Conservation (phyloP, 805 yeast species). For the Saturnispora quitensis region DNA sequence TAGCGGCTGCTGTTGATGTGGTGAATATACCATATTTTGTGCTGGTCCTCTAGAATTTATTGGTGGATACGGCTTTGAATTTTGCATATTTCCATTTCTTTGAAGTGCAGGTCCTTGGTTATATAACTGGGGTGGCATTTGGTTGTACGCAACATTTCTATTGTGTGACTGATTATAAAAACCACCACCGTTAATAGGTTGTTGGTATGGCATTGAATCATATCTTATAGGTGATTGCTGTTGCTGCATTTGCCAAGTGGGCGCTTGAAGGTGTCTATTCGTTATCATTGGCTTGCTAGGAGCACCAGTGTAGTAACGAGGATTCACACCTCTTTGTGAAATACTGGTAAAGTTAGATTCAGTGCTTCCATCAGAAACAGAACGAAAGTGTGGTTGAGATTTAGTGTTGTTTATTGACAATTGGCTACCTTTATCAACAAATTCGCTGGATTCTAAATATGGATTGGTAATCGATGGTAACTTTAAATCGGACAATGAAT, state of each 20-base stretch:
- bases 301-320: constrained; percentile 37
- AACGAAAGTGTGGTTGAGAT: neutral
- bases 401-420: neutral
- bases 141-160: neutral
- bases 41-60: neutral
- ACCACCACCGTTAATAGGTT: neutral
- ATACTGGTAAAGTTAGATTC: constrained; percentile 67
- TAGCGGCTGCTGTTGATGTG: neutral
- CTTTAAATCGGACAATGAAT: neutral
- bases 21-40: neutral
- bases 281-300: constrained; percentile 6
- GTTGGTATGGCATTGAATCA: neutral
- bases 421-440: neutral
- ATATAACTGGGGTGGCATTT: constrained; percentile 2
- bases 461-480: constrained; percentile 12
- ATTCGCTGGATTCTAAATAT: neutral
- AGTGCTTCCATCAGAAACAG: constrained; percentile 3
- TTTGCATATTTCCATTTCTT: constrained; percentile 1
- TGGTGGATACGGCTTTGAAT: constrained; percentile 3
- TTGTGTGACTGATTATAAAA: neutral
- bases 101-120: constrained; percentile 14
- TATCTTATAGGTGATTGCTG: neutral
- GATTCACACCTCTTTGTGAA: constrained; percentile 68
- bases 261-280: neutral
- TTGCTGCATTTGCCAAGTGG: neutral